Conservation (phyloP, 257 asterid genomes). For the Solanum bulbocastanum region DNA sequence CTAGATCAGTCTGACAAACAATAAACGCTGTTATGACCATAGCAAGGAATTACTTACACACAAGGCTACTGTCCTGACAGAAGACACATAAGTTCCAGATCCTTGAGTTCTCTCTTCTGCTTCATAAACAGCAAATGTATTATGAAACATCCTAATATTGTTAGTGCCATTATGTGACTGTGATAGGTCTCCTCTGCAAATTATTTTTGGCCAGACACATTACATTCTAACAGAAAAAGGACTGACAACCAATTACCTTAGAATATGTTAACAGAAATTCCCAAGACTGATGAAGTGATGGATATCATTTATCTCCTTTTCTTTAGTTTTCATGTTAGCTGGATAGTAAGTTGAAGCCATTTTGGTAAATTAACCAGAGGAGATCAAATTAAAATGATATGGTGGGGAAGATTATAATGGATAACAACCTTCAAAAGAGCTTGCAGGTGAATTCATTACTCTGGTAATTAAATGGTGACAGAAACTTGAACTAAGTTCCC, state of each 20-base stretch:
- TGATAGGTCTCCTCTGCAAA: constrained; percentile 35
- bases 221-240: not conserved
- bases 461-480: not conserved
- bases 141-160: constrained; percentile 15
- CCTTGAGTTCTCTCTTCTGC: constrained; percentile 24
- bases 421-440: not conserved
- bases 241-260: not conserved
- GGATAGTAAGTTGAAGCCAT: not conserved
- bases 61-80: constrained; percentile 70
- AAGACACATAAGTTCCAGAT: constrained; percentile 39
- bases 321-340: not conserved
- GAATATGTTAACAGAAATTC: not conserved
- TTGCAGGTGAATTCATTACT: not conserved
- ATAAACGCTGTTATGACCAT: not conserved
- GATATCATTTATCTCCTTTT: not conserved
- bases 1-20: constrained; percentile 3
- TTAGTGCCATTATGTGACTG: constrained; percentile 22
- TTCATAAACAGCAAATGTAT: constrained; percentile 19
- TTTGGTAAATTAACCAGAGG: not conserved
- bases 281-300: not conserved
- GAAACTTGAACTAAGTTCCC: not conserved
- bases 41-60: constrained; percentile 47
- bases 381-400: not conserved
- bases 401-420: not conserved
- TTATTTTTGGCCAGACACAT: not conserved